Evolutionary conservation across 805 yeast species (phyloP).

Genomic region (Candida maris): DNA sequence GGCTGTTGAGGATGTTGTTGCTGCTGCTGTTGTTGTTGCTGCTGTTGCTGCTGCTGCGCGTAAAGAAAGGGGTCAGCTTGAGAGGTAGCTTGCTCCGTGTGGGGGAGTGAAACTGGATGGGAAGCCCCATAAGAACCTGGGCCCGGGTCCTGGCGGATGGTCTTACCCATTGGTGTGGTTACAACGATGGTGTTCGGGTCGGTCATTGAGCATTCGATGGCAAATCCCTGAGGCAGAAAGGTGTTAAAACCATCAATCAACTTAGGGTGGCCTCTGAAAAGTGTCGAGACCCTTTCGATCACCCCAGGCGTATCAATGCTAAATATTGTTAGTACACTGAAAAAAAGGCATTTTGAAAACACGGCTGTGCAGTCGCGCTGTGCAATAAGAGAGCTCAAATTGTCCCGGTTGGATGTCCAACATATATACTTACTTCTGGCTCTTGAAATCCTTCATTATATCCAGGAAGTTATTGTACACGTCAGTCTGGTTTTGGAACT

Average conservation of each 20-base stretch:
- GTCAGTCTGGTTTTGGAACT: constrained; percentile 88
- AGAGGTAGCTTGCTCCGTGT: constrained; percentile 19
- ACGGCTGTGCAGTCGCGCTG: constrained; percentile 5
- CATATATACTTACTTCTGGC: constrained; percentile 58
- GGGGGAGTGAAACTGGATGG: constrained; percentile 27
- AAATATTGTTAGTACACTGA: constrained; percentile 18
- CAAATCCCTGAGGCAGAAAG: constrained; percentile 93
- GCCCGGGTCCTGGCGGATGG: constrained; percentile 60
- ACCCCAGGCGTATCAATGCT: constrained; percentile 97
- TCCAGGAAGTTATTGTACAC: constrained; percentile 95
- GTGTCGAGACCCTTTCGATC: constrained; percentile 86
- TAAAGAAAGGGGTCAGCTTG: constrained; percentile 14
- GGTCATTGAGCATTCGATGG: constrained; percentile 88
- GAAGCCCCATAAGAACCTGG: constrained; percentile 25
- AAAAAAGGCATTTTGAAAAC: not conserved
- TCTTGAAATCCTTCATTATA: constrained; percentile 98
- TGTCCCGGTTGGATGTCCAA: not conserved
- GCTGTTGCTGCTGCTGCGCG: constrained; percentile 14
- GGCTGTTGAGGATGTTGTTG: constrained; percentile 12
- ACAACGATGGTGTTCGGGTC: constrained; percentile 93
- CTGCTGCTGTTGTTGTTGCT: constrained; percentile 17
- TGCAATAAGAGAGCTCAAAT: not conserved
- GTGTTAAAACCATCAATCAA: constrained; percentile 97
- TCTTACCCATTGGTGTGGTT: constrained; percentile 92
- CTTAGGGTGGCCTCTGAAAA: constrained; percentile 90